phyloP scores from a whole-genome alignment of 352 stramenopile genomes.

The Phytophthora sp. region DNA sequence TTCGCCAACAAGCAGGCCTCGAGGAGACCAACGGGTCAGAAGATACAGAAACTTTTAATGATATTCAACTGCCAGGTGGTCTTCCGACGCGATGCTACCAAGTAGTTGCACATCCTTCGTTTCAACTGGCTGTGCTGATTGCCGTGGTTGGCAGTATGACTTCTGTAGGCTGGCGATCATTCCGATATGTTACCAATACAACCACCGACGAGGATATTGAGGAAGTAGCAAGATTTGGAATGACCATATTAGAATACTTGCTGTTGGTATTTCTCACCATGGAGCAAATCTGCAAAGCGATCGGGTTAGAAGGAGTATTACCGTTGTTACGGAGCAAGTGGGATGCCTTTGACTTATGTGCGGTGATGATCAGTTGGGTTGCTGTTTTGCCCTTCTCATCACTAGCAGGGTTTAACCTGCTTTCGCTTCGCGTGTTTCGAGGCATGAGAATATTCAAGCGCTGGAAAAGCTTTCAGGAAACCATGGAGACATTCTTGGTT shows the following conservation, averaged over 20 bases:
- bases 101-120: conserved; percentile 71
- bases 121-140: conserved; percentile 73
- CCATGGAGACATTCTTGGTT: conserved; percentile 78
- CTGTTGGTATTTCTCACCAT: conserved; percentile 70
- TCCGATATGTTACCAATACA: conserved; percentile 50
- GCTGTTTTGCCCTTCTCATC: conserved; percentile 48
- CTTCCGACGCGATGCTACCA: conserved; percentile 70
- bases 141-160: conserved; percentile 72
- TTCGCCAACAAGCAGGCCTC: conserved; percentile 55
- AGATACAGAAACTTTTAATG: conserved; percentile 9
- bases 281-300: conserved; percentile 68
- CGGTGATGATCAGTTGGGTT: conserved; percentile 72
- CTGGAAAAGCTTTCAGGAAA: conserved; percentile 80
- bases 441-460: conserved; percentile 70
- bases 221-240: conserved; percentile 48
- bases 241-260: conserved; percentile 64
- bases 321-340: conserved; percentile 68
- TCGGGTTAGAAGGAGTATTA: conserved; percentile 67
- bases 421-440: conserved; percentile 77
- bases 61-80: conserved; percentile 57
- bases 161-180: conserved; percentile 67
- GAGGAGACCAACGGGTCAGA: conserved; percentile 46
- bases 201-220: conserved; percentile 41
- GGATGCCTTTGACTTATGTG: conserved; percentile 71
- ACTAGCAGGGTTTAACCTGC: conserved; percentile 69